Conservation (phyloP, 805 yeast genomes). For the Wickerhamiella parazyma region DNA sequence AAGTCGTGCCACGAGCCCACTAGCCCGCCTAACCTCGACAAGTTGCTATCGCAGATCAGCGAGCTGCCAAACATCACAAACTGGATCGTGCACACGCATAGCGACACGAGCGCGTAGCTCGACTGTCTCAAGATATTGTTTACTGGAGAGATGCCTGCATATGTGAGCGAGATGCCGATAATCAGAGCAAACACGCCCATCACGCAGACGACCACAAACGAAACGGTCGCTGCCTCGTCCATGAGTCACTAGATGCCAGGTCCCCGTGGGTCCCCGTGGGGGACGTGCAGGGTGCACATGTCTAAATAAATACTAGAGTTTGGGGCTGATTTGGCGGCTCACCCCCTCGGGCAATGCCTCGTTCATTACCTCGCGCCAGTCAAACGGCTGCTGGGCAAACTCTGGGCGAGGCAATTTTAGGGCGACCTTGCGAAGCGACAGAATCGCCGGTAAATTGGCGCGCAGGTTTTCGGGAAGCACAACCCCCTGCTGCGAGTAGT, state of each 20-base stretch:
- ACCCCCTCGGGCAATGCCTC: background rate
- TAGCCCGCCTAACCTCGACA: conserved; percentile 24
- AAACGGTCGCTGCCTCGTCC: conserved; percentile 2
- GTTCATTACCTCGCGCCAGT: background rate
- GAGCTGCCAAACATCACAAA: conserved; percentile 64
- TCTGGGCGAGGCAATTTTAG: background rate
- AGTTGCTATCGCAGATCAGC: conserved; percentile 32
- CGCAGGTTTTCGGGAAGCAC: background rate
- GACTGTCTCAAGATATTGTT: conserved; percentile 52
- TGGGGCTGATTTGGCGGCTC: background rate
- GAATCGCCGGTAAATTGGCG: background rate
- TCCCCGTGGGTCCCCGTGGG: too few relatives aligned
- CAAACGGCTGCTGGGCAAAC: background rate
- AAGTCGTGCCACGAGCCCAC: conserved; percentile 43
- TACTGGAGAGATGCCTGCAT: conserved; percentile 54
- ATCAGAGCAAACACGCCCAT: conserved; percentile 12
- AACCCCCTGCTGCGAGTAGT: background rate
- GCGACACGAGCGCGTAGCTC: conserved; percentile 52
- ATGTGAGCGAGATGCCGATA: conserved; percentile 36
- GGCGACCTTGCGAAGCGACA: background rate
- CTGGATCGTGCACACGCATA: conserved; percentile 46
- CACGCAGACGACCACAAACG: conserved; percentile 6
- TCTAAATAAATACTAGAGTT: background rate
- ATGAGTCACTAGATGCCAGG: too few relatives aligned
- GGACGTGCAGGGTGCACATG: too few relatives aligned